Conservation (phyloP, 2,329 filamentous ascomycete genomes). For the Epicoccum nigrum region DNA sequence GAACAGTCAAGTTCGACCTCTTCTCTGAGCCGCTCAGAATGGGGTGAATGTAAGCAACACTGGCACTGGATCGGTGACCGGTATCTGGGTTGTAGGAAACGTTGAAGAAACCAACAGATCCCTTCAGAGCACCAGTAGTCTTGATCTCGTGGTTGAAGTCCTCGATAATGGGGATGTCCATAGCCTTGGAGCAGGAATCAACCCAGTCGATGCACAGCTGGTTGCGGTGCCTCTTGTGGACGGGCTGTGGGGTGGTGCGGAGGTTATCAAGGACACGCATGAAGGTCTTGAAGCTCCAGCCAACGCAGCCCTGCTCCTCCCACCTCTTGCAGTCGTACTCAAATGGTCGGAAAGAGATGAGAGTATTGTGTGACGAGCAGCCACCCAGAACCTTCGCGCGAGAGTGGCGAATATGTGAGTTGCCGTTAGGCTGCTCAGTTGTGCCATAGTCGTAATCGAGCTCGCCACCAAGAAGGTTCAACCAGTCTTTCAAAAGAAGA, state of each 20-base stretch:
- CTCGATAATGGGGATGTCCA: conserved; percentile 79
- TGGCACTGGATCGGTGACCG: conserved; percentile 81
- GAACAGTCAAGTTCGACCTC: conserved; percentile 80
- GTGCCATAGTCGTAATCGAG: conserved; percentile 92
- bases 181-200: conserved; percentile 75
- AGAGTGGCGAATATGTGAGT: conserved; percentile 90
- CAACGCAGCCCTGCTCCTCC: conserved; percentile 79
- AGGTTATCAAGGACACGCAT: conserved; percentile 82
- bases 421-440: conserved; percentile 87
- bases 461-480: conserved; percentile 80
- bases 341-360: conserved; percentile 91
- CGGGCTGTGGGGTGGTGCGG: conserved; percentile 87
- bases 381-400: conserved; percentile 90
- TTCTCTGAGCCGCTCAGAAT: conserved; percentile 83
- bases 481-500: conserved; percentile 85
- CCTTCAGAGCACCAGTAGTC: conserved; percentile 71
- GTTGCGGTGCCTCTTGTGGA: conserved; percentile 84
- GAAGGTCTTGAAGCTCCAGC: conserved; percentile 87
- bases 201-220: conserved; percentile 93
- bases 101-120: conserved; percentile 88
- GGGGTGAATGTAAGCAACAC: conserved; percentile 91
- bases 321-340: conserved; percentile 86
- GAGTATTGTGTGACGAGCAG: conserved; percentile 91
- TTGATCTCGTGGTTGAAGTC: conserved; percentile 89
- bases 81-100: conserved; percentile 91